Percentiles rank a stretch among this genome's conserved stretches.
Conservation (phyloP, 768 basidiomycete genomes). For the Russula lepida region DNA sequence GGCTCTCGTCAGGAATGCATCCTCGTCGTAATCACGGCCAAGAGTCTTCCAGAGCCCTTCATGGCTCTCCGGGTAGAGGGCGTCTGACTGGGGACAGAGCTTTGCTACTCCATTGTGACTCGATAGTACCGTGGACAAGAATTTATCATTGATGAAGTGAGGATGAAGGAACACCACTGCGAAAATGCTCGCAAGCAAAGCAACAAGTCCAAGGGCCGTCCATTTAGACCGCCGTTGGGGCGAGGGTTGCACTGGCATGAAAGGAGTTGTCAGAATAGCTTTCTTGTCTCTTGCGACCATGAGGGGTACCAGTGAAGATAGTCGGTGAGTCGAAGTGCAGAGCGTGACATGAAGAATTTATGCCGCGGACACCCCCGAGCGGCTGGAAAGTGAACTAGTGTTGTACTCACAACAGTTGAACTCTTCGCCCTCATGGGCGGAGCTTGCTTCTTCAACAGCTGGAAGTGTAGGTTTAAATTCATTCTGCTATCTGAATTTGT, state of each 20-base stretch:
- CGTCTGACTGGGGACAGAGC: conserved; percentile 25
- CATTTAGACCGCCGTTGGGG: not conserved
- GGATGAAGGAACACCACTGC: not conserved
- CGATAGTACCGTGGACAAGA: not conserved
- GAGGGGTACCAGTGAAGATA: not conserved
- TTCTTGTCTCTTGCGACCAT: not conserved
- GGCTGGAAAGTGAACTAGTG: no score
- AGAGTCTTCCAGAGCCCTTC: conserved; percentile 28
- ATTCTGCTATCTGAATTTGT: no score
- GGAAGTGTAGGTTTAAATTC: no score
- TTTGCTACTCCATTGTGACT: not conserved
- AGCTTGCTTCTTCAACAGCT: no score
- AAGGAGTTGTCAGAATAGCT: not conserved
- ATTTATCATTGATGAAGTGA: not conserved
- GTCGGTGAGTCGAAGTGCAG: no score
- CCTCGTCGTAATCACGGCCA: conserved; percentile 26
- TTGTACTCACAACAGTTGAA: no score
- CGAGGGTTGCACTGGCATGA: not conserved
- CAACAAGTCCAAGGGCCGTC: not conserved
- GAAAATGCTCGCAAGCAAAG: not conserved
- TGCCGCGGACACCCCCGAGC: no score
- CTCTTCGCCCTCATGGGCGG: no score
- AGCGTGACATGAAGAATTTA: no score
- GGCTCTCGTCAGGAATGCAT: conserved; percentile 30
- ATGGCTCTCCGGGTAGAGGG: conserved; percentile 29